A percentile compares a stretch with the other conserved stretches of the same genome.
Conservation (phyloP, 495 filamentous ascomycete genomes). For the Penicillium odoratum region DNA sequence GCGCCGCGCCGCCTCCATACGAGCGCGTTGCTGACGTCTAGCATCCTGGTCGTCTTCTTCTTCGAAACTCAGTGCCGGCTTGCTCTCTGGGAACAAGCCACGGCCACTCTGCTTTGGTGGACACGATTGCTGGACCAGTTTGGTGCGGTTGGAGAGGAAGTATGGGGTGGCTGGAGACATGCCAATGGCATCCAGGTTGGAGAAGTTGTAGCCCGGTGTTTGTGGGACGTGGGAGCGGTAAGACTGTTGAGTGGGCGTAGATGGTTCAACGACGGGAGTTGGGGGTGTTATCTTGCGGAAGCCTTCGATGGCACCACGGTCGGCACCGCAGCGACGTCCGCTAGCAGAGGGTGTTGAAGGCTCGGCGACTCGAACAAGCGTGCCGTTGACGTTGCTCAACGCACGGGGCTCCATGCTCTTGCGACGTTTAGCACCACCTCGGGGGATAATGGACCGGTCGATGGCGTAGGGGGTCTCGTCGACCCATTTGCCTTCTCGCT, state of each 20-base stretch:
- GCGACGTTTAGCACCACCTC: constrained; percentile 72
- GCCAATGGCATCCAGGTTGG: constrained; percentile 43
- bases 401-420: constrained; percentile 92
- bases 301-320: constrained; percentile 39
- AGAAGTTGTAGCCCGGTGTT: constrained; percentile 37
- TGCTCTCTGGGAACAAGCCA: constrained; percentile 40
- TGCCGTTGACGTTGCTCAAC: constrained; percentile 71
- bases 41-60: constrained; percentile 33
- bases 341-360: constrained; percentile 34
- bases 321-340: constrained; percentile 31
- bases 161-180: constrained; percentile 57
- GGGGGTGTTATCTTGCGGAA: constrained; percentile 37
- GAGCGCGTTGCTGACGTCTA: constrained; percentile 55
- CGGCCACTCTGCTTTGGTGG: constrained; percentile 63
- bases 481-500: constrained; percentile 74
- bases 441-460: constrained; percentile 69
- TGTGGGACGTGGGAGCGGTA: constrained; percentile 32
- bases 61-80: constrained; percentile 13
- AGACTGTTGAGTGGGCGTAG: constrained; percentile 26
- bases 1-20: constrained; percentile 70
- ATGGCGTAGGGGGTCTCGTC: constrained; percentile 69
- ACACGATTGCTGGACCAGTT: constrained; percentile 68
- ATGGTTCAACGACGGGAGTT: constrained; percentile 18
- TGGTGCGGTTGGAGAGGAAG: constrained; percentile 52
- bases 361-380: constrained; percentile 37